A percentile compares a stretch with the other conserved stretches of the same genome.
Evolutionary conservation across 2,329 filamentous ascomycete genomes (phyloP).

Genomic region (Westerdykella sp.): DNA sequence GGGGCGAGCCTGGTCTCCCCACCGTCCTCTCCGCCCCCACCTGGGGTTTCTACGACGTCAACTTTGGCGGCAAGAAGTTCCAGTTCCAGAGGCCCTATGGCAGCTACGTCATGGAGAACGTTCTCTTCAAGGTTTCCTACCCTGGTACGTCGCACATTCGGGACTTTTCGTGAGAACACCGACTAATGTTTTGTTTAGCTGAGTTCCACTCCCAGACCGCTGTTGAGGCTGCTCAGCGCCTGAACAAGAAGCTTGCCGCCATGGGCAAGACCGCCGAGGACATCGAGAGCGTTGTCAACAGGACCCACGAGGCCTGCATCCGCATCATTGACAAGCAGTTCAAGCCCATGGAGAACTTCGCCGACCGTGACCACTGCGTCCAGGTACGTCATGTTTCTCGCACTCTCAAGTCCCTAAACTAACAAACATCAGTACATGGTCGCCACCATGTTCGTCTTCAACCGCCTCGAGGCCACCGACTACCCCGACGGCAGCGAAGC

Average conservation of each 20-base stretch:
- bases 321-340: constrained; percentile 99
- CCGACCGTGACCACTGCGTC: constrained; percentile 98
- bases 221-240: constrained; percentile 85
- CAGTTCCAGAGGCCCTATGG: constrained; percentile 93
- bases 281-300: constrained; percentile 83
- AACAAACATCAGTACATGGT: constrained; percentile 69
- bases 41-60: constrained; percentile 98
- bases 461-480: constrained; percentile 86
- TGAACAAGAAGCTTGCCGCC: constrained; percentile 74
- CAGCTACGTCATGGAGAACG: constrained; percentile 99
- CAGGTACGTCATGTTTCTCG: constrained; percentile 49
- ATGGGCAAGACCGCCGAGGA: constrained; percentile 88
- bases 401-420: constrained; percentile 13
- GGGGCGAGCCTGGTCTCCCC: constrained; percentile 83
- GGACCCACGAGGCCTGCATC: constrained; percentile 96
- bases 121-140: constrained; percentile 99
- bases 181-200: constrained; percentile 45
- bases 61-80: constrained; percentile 88
- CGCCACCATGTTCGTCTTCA: constrained; percentile 89
- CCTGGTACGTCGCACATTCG: constrained; percentile 57
- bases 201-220: constrained; percentile 99
- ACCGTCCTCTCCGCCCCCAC: constrained; percentile 87
- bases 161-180: neutral
- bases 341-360: constrained; percentile 99
- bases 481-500: constrained; percentile 92